Base-by-base conservation (phyloP, 345 rosid genomes). In the Acer negundo region DNA sequence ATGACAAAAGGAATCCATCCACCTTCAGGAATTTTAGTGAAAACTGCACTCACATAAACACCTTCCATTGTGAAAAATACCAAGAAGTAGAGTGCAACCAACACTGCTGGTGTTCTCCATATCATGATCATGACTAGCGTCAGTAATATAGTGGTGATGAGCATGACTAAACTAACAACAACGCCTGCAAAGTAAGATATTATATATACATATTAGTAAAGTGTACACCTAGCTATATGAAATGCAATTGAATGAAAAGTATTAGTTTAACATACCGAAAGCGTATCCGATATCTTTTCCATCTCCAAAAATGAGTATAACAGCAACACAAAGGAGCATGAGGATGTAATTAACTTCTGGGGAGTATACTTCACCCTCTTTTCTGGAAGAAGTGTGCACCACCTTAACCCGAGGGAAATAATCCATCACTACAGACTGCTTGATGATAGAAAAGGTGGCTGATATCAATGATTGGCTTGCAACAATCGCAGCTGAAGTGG, bases 1-100 rank as follows among this genome's bases (percentile, higher is more conserved):
- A 95, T 90, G 20, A 91, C 97, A 28, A 95, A 93, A 7, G 97
- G 98, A 46, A 95, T 89, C 97, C 98, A 95, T 69, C 98, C 97
- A 10, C 97, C 95, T 77, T 90, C 92, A 1, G 87, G 89, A 65
- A 90, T 75, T 80, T 95, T 95, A 28, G 90, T 88, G 77, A 85
- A 83, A 80, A 93, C 91, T 1, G 97, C 95, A 6, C 93, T 91
- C 75, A 89, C 90, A 78, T 95, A 95, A 20, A 93, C 89, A 28
- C 97, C 93, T 79, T 95, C 98, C 86, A 95, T 86, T 0, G 84
- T 82, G 10, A 91, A 90, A 38, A 91, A 95, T 26, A 88, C 82
- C 20, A 82, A 8, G 76, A 94, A 90, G 87, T 89, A 93, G n/a
- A 93, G 64, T 0, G 80, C 89, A 78, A 87, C 94, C 58, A 92